Percentiles rank a stretch among this genome's conserved stretches.
phyloP scores from a whole-genome alignment of 352 stramenopile genomes.

The Globisporangium nunn region DNA sequence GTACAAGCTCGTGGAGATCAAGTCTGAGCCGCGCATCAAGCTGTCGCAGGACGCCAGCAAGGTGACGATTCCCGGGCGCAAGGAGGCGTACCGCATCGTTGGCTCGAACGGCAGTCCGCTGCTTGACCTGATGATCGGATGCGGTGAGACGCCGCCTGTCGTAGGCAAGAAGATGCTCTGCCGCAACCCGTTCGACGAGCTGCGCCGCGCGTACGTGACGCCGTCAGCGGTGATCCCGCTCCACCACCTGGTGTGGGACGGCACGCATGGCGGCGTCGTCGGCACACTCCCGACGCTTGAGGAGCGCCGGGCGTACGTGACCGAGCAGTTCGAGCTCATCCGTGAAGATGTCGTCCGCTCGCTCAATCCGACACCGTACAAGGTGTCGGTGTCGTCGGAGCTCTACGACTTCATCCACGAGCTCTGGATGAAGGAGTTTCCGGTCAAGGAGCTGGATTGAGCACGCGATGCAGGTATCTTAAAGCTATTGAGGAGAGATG shows the following conservation, averaged over 20 bases:
- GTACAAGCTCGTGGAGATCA: conserved; percentile 99
- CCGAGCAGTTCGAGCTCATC: conserved; percentile 89
- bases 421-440: conserved; percentile 92
- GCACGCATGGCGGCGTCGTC: conserved; percentile 66
- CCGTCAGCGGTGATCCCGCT: conserved; percentile 87
- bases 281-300: conserved; percentile 61
- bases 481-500: conserved; percentile 19
- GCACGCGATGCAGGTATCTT: background rate
- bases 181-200: conserved; percentile 94
- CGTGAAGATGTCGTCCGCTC: conserved; percentile 93
- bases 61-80: conserved; percentile 89
- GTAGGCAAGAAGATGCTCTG: conserved; percentile 89
- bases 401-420: conserved; percentile 94
- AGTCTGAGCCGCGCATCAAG: conserved; percentile 95
- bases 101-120: conserved; percentile 83
- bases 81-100: conserved; percentile 89
- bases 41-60: conserved; percentile 96
- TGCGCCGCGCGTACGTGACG: conserved; percentile 92
- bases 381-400: conserved; percentile 86
- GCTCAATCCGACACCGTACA: conserved; percentile 95
- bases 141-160: conserved; percentile 71
- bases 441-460: conserved; percentile 68
- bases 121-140: conserved; percentile 88
- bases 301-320: conserved; percentile 81
- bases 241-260: conserved; percentile 89